phyloP scores from a whole-genome alignment of 2,329 filamentous ascomycete species.

The Corinectria fuckeliana region DNA sequence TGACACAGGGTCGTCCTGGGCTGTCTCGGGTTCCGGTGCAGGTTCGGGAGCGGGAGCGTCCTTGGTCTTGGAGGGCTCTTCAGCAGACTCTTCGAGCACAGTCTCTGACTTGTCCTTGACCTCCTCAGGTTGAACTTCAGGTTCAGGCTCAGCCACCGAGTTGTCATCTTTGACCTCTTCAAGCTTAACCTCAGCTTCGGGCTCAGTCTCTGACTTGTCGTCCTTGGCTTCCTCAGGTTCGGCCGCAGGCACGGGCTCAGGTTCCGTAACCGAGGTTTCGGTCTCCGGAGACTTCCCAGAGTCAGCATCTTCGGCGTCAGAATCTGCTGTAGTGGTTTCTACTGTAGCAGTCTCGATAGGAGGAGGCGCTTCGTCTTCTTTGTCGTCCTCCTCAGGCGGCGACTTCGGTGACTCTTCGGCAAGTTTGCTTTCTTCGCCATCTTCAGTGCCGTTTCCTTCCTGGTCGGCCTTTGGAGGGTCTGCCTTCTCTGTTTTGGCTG shows the following conservation, averaged over 20 bases:
- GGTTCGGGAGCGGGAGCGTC: constrained; percentile 2
- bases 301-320: constrained; percentile 8
- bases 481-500: not conserved
- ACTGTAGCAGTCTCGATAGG: not conserved
- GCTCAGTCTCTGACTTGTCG: not conserved
- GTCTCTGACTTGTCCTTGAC: too few relatives aligned
- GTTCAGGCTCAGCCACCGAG: not conserved
- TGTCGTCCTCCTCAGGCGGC: constrained; percentile 6
- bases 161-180: not conserved
- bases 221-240: constrained; percentile 6
- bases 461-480: not conserved
- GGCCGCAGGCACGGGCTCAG: constrained; percentile 1
- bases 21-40: constrained; percentile 4
- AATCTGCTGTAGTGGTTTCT: constrained; percentile 6
- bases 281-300: constrained; percentile 1
- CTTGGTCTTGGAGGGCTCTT: not conserved
- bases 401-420: constrained; percentile 8
- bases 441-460: not conserved
- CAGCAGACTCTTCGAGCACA: not conserved
- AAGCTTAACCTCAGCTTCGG: not conserved
- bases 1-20: constrained; percentile 4
- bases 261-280: constrained; percentile 2
- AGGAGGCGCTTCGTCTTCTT: constrained; percentile 1
- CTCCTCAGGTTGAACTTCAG: not conserved
- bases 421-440: not conserved